Conservation (phyloP, 129 eudicot species). For the Ambrosia trifida region DNA sequence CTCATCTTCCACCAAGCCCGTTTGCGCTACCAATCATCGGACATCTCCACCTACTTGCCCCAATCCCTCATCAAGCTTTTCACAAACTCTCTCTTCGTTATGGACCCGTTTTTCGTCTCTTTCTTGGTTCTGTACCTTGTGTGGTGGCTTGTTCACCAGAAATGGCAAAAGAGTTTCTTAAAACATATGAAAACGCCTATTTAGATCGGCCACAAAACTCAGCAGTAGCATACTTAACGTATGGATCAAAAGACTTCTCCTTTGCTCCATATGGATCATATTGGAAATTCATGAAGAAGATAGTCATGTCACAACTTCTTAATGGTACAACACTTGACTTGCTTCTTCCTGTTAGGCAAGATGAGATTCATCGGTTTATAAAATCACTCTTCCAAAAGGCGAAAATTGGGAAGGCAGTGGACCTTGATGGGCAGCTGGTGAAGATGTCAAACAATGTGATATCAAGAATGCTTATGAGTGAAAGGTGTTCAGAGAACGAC, state of each 20-base stretch:
- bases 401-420: slow-evolving; percentile 22
- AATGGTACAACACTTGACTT: slow-evolving; percentile 38
- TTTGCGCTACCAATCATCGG: slow-evolving; percentile 51
- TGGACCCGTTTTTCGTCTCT: slow-evolving; percentile 40
- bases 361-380: slow-evolving; percentile 38
- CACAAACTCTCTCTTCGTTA: slow-evolving; percentile 41
- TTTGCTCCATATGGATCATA: slow-evolving; percentile 41
- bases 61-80: slow-evolving; percentile 38
- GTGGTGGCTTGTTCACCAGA: slow-evolving; percentile 42
- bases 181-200: slow-evolving; percentile 41
- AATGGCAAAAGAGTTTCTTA: slow-evolving; percentile 43
- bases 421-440: slow-evolving; percentile 39
- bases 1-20: slow-evolving; percentile 45
- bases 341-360: slow-evolving; percentile 33
- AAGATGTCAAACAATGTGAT: slow-evolving; percentile 50
- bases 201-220: slow-evolving; percentile 43
- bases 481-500: slow-evolving; percentile 39
- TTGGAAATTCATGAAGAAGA: slow-evolving; percentile 58
- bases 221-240: slow-evolving; percentile 17
- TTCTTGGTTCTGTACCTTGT: slow-evolving; percentile 36
- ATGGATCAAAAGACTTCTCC: slow-evolving; percentile 28
- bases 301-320: slow-evolving; percentile 50
- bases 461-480: slow-evolving; percentile 54
- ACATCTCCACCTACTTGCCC: slow-evolving; percentile 51
- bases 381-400: slow-evolving; percentile 28